Percentiles rank a stretch among this genome's conserved stretches.
phyloP scores from a whole-genome alignment of 768 basidiomycete species.

The Crassisporium funariophilum region DNA sequence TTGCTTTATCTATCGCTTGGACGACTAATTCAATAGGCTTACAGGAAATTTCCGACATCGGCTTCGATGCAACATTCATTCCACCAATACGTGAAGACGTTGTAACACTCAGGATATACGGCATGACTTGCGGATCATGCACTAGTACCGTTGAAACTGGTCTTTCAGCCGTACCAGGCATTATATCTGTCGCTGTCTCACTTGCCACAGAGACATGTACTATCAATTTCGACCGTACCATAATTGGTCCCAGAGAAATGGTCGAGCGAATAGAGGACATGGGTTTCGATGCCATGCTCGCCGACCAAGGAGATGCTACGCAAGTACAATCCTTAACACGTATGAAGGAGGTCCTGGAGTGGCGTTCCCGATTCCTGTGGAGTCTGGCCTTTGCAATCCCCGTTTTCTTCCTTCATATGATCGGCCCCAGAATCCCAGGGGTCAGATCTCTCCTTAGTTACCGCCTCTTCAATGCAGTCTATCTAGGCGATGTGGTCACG shows the following conservation, averaged over 20 bases:
- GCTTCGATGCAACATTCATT: constrained; percentile 85
- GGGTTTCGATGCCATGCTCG: constrained; percentile 88
- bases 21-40: constrained; percentile 8
- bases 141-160: constrained; percentile 74
- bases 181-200: constrained; percentile 70
- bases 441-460: constrained; percentile 53
- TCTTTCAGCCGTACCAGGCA: constrained; percentile 70
- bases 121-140: constrained; percentile 90
- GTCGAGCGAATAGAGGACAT: constrained; percentile 86
- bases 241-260: constrained; percentile 83
- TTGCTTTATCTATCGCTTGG: not conserved
- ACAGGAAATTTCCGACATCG: constrained; percentile 91
- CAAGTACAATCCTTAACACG: constrained; percentile 85
- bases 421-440: constrained; percentile 68
- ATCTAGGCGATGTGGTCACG: constrained; percentile 79
- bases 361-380: constrained; percentile 78
- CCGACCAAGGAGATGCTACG: constrained; percentile 77
- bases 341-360: constrained; percentile 90
- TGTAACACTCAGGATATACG: constrained; percentile 79
- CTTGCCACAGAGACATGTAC: constrained; percentile 77
- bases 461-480: constrained; percentile 65
- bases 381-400: constrained; percentile 82
- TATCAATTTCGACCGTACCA: constrained; percentile 70
- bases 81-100: constrained; percentile 64
- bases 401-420: constrained; percentile 92